Evolutionary conservation across 345 rosid genomes (phyloP), one percentile per base, ranked within the genome.

Genomic region (Odontarrhena argentea): DNA sequence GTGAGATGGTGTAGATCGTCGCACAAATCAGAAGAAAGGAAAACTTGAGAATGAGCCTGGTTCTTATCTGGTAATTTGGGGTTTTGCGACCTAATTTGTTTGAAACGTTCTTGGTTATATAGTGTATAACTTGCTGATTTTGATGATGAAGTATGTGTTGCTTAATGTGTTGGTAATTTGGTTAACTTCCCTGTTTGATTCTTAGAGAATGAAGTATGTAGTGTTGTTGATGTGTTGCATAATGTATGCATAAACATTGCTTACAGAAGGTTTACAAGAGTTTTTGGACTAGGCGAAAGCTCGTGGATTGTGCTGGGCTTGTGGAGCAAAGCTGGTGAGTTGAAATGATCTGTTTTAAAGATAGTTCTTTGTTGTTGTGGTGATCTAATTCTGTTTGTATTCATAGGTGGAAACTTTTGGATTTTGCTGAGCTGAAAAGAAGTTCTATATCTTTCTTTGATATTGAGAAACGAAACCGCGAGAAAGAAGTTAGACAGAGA

Each of bases 191-290:
- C 22, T 18, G 22, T 18, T 18, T 18, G 22, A 18, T 18, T 18
- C 5, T 28, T 28, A 28, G 32, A 43, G n/a, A 43, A 2, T 43
- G 13, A 9, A 43, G 46, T 10, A 3, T 43, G 5, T 11, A n/a
- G n/a, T 47, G 35, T n/a, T 63, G 47, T 48, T 48, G 11, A 25
- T 40, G 68, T 49, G 25, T 63, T 24, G 8, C 35, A 36, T 1
- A 25, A 26, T 15, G n/a, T 49, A 26, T 45, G 46, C 22, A 18
- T 18, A 18, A 18, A 18, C 22, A 18, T 18, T 18, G 22, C 22
- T 74, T 94, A 69, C 96, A 87, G 85, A 94, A 94, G 47, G 97
- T 87, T 47, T 94, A 88, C 65, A 94, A 89, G 62, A 94, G 99
- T 70, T 91, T 94, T 67, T 76, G 99, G 28, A 94, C 97, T 3